These are phyloP conservation scores for Guyanaporus albipodus DNA, from an alignment of 768 basidiomycete genomes.

Conservation along the genomic window DNA sequence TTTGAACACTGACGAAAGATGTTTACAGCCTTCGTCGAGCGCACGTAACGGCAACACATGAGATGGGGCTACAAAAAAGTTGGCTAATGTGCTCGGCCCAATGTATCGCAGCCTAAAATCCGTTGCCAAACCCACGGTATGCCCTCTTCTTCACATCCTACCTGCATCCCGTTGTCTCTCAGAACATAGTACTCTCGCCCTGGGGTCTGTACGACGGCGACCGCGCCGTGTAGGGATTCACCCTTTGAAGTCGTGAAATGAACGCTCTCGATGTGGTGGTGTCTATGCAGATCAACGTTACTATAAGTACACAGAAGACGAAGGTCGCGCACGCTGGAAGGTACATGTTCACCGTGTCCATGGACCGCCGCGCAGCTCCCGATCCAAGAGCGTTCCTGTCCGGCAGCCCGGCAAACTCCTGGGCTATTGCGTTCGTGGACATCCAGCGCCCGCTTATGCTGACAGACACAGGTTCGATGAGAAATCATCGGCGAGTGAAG, in stretches of 20 bases:
- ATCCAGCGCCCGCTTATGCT: constrained; percentile 71
- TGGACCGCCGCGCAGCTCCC: constrained; percentile 20
- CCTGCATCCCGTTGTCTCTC: constrained; percentile 72
- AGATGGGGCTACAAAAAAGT: no score
- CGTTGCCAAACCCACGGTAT: constrained; percentile 59
- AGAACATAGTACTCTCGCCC: constrained; percentile 65
- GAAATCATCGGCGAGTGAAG: background rate
- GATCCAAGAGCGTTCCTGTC: constrained; percentile 4
- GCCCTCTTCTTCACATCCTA: constrained; percentile 75
- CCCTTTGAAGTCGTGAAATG: constrained; percentile 51
- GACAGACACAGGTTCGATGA: constrained; percentile 4
- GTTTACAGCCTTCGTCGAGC: no score
- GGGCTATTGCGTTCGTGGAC: constrained; percentile 66
- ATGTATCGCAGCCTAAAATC: constrained; percentile 46
- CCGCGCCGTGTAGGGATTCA: constrained; percentile 49
- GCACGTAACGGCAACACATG: no score
- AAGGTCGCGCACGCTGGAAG: constrained; percentile 53
- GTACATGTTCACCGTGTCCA: constrained; percentile 55
- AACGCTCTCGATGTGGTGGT: constrained; percentile 73
- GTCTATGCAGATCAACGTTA: constrained; percentile 37
- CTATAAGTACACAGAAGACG: background rate
- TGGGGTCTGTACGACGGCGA: constrained; percentile 70
- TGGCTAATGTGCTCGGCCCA: constrained; percentile 5
- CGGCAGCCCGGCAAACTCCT: constrained; percentile 58
- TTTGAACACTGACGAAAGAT: no score